A percentile compares a stretch with the other conserved stretches of the same genome.
Conservation (phyloP, 441 rosid species). For the Croton setiger region DNA sequence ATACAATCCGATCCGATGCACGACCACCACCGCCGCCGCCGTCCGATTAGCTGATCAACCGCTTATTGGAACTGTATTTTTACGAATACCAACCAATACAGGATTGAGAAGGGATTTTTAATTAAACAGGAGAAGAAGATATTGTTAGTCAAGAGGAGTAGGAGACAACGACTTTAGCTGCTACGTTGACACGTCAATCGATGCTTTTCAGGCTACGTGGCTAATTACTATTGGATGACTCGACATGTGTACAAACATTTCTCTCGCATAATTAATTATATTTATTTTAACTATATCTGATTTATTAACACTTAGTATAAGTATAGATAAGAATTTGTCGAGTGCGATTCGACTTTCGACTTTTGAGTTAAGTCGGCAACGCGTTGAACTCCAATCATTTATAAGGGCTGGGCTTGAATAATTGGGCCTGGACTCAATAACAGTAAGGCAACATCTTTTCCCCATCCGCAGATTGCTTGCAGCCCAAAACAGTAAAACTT, state of each 20-base stretch:
- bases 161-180: conserved; percentile 1
- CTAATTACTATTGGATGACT: conserved; percentile 21
- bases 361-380: background rate
- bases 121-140: no score
- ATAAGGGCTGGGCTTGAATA: background rate
- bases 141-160: background rate
- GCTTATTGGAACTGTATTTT: background rate
- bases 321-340: no score
- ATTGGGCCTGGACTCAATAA: background rate
- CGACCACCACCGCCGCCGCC: conserved; percentile 16
- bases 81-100: background rate
- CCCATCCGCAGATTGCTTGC: no score
- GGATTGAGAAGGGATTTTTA: background rate
- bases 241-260: no score
- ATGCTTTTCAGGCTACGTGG: conserved; percentile 20
- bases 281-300: no score
- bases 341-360: no score
- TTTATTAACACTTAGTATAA: no score
- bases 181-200: conserved; percentile 23
- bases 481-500: no score
- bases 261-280: no score
- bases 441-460: no score
- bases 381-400: background rate
- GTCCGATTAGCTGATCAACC: conserved; percentile 16
- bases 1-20: conserved; percentile 23